Percentiles rank a stretch among this genome's conserved stretches.
phyloP scores from a whole-genome alignment of 306 rosid species.

The Begonia peltatifolia region DNA sequence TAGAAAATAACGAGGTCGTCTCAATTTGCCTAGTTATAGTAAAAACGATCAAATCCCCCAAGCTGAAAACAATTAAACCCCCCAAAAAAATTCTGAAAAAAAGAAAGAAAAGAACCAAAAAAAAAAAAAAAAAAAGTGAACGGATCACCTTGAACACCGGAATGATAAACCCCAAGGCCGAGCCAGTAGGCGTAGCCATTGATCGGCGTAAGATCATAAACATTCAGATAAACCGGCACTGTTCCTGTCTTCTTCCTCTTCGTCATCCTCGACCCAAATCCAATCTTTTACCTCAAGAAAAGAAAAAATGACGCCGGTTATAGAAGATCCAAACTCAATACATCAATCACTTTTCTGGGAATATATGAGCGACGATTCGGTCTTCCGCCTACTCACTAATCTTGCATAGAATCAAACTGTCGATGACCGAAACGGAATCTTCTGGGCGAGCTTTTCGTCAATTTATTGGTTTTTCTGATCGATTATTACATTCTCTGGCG shows the following conservation, averaged over 20 bases:
- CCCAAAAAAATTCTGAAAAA: not conserved
- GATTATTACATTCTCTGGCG: too few species aligned
- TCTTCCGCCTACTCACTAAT: too few species aligned
- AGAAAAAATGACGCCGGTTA: too few species aligned
- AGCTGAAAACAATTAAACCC: not conserved
- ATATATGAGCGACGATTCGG: too few species aligned
- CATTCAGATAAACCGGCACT: conserved; percentile 77
- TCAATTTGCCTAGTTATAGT: not conserved
- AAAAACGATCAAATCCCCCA: not conserved
- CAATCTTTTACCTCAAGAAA: conserved; percentile 5
- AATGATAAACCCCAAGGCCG: conserved; percentile 93
- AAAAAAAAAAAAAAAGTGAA: not conserved
- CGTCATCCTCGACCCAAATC: conserved; percentile 44
- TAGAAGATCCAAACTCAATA: too few species aligned
- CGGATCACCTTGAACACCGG: conserved; percentile 77
- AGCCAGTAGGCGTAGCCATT: conserved; percentile 93
- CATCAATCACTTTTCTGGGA: too few species aligned
- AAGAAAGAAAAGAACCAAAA: not conserved
- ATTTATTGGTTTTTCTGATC: too few species aligned
- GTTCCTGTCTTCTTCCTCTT: conserved; percentile 61
- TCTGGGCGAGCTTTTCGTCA: too few species aligned
- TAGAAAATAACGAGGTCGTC: not conserved
- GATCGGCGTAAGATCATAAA: conserved; percentile 81
- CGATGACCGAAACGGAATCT: too few species aligned
- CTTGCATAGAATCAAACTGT: too few species aligned